These are phyloP conservation scores for Peribolospora baueri DNA, from an alignment of 768 basidiomycete species.

Conservation along the genomic window DNA sequence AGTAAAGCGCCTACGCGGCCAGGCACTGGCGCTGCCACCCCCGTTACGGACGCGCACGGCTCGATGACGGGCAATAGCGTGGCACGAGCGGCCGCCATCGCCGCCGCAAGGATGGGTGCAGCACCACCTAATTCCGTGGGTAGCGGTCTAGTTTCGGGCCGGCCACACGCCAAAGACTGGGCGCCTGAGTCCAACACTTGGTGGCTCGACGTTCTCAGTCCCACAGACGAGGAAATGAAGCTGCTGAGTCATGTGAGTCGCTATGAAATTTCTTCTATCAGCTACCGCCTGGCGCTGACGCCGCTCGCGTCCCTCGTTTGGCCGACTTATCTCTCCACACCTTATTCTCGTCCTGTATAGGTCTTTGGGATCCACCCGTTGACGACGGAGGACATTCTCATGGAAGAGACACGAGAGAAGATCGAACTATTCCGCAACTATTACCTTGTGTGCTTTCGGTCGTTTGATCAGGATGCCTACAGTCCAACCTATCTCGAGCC, in stretches of 20 bases:
- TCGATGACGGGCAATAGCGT: background rate
- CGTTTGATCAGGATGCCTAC: conserved; percentile 96
- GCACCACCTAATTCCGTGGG: background rate
- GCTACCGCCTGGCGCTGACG: background rate
- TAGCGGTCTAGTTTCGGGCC: conserved; percentile 3
- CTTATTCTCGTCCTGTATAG: conserved; percentile 23
- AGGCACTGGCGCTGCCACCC: conserved; percentile 7
- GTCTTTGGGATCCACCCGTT: conserved; percentile 92
- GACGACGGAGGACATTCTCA: conserved; percentile 95
- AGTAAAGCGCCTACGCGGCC: background rate
- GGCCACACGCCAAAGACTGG: conserved; percentile 20
- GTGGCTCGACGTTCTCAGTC: conserved; percentile 87
- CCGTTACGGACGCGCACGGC: background rate
- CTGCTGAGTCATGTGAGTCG: conserved; percentile 59
- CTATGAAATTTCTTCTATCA: background rate
- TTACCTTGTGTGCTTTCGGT: conserved; percentile 94
- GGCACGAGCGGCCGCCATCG: background rate
- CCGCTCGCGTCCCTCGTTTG: background rate
- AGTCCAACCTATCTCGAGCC: conserved; percentile 93
- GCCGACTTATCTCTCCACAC: background rate
- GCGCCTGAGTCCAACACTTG: conserved; percentile 55
- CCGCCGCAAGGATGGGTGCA: conserved; percentile 3
- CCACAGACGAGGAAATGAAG: conserved; percentile 97
- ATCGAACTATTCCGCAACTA: conserved; percentile 98
- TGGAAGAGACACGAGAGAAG: conserved; percentile 99